Evolutionary conservation across 2,329 filamentous ascomycete genomes (phyloP).

Genomic region (Trichoderma pleuroti): DNA sequence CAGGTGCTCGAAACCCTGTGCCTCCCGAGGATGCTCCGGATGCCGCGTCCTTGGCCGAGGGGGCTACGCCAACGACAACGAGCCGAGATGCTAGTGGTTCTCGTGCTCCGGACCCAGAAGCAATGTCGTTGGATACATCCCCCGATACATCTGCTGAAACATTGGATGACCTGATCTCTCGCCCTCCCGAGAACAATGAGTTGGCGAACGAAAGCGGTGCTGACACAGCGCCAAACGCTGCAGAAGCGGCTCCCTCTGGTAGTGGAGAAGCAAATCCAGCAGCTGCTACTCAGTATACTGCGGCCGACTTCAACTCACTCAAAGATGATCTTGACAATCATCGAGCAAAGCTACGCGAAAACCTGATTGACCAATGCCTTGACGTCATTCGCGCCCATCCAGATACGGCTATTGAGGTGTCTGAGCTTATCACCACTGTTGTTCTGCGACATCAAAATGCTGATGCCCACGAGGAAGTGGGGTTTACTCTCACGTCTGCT

Average conservation of each 20-base stretch:
- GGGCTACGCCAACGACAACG: conserved; percentile 20
- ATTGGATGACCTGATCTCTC: conserved; percentile 30
- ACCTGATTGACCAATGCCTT: conserved; percentile 83
- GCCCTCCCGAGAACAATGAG: conserved; percentile 23
- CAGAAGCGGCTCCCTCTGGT: conserved; percentile 15
- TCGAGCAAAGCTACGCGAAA: conserved; percentile 66
- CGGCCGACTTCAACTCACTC: conserved; percentile 32
- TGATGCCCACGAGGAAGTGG: conserved; percentile 66
- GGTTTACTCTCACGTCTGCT: conserved; percentile 77
- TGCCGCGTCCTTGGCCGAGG: conserved; percentile 31
- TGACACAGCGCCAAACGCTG: conserved; percentile 20
- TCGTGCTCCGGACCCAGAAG: conserved; percentile 32
- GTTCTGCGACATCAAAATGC: conserved; percentile 56
- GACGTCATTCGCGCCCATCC: conserved; percentile 87
- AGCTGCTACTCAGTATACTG: conserved; percentile 21
- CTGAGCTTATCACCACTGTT: conserved; percentile 77
- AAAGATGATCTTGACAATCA: conserved; percentile 77
- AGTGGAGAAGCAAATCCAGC: conserved; percentile 19
- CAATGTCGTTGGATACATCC: conserved; percentile 37
- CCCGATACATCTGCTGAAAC: conserved; percentile 30
- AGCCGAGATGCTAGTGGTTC: conserved; percentile 28
- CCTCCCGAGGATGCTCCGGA: conserved; percentile 54
- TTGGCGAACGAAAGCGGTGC: conserved; percentile 24
- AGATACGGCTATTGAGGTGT: conserved; percentile 83
- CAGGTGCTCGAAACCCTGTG: conserved; percentile 63